A percentile compares a stretch with the other conserved stretches of the same genome.
phyloP scores from a whole-genome alignment of 2,329 filamentous ascomycete species.

The Mollisia scopiformis region DNA sequence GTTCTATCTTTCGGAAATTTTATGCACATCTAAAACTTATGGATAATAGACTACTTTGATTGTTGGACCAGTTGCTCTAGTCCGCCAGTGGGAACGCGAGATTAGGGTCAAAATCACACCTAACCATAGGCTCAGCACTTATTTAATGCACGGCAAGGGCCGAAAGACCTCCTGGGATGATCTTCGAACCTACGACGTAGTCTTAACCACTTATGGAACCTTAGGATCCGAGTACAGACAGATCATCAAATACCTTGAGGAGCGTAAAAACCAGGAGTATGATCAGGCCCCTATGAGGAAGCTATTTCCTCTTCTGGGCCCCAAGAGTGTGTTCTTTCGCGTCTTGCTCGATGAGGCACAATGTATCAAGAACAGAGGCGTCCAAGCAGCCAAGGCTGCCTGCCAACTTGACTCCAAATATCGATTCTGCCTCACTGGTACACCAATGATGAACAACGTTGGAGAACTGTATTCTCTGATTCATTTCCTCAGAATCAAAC shows the following conservation, averaged over 20 bases:
- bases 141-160: slow-evolving; percentile 66
- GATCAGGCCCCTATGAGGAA: slow-evolving; percentile 40
- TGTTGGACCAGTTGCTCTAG: slow-evolving; percentile 76
- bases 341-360: slow-evolving; percentile 81
- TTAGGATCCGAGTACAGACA: slow-evolving; percentile 69
- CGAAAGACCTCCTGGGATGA: slow-evolving; percentile 63
- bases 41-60: slow-evolving; percentile 72
- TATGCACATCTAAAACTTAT: no score
- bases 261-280: slow-evolving; percentile 37
- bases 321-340: slow-evolving; percentile 64
- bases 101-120: slow-evolving; percentile 70
- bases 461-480: slow-evolving; percentile 78
- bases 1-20: background rate
- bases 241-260: slow-evolving; percentile 49
- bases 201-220: slow-evolving; percentile 79
- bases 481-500: slow-evolving; percentile 75
- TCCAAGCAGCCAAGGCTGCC: slow-evolving; percentile 63
- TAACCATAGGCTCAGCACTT: slow-evolving; percentile 62
- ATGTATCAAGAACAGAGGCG: slow-evolving; percentile 75
- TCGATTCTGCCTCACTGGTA: slow-evolving; percentile 78
- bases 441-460: slow-evolving; percentile 87
- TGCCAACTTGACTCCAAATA: slow-evolving; percentile 60
- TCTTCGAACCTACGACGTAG: slow-evolving; percentile 70
- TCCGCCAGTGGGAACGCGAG: slow-evolving; percentile 85
- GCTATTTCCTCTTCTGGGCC: slow-evolving; percentile 55